Evolutionary conservation across 1,284 basidiomycete species (phyloP).

Genomic region (Ceratorhiza oryzae-sativae): DNA sequence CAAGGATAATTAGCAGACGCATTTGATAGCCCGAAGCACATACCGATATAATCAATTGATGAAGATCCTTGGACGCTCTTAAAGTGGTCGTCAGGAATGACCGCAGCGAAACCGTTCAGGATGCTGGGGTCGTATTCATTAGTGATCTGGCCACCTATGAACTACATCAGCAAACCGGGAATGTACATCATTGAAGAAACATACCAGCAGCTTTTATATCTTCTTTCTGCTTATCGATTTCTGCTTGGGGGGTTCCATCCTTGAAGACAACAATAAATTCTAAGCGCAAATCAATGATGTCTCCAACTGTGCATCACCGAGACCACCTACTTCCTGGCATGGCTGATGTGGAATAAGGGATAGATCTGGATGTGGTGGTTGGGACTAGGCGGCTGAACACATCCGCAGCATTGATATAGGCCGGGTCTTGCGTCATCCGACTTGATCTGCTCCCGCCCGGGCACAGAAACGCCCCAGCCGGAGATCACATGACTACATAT

Average conservation of each 20-base stretch:
- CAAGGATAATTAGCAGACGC: background rate
- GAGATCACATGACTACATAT: background rate
- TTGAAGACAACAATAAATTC: slow-evolving; percentile 38
- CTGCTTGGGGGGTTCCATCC: background rate
- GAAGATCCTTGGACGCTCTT: too few species aligned
- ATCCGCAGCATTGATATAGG: slow-evolving; percentile 12
- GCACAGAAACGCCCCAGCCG: slow-evolving; percentile 12
- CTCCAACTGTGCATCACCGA: background rate
- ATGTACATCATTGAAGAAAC: background rate
- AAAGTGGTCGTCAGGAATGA: background rate
- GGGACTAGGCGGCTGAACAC: background rate
- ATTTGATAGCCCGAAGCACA: background rate
- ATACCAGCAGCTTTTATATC: slow-evolving; percentile 2
- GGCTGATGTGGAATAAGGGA: background rate
- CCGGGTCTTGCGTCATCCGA: slow-evolving; percentile 19
- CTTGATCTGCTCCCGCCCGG: background rate
- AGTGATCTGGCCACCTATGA: background rate
- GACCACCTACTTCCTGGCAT: background rate
- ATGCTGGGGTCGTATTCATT: too few species aligned
- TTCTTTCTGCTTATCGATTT: slow-evolving; percentile 10
- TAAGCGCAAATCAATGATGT: background rate
- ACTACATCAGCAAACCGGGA: background rate
- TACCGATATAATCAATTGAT: slow-evolving; percentile 34
- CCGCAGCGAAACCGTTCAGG: slow-evolving; percentile 12
- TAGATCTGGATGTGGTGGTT: slow-evolving; percentile 29